phyloP scores from a whole-genome alignment of 164 flowering plant genomes.

The Annona squamosa region DNA sequence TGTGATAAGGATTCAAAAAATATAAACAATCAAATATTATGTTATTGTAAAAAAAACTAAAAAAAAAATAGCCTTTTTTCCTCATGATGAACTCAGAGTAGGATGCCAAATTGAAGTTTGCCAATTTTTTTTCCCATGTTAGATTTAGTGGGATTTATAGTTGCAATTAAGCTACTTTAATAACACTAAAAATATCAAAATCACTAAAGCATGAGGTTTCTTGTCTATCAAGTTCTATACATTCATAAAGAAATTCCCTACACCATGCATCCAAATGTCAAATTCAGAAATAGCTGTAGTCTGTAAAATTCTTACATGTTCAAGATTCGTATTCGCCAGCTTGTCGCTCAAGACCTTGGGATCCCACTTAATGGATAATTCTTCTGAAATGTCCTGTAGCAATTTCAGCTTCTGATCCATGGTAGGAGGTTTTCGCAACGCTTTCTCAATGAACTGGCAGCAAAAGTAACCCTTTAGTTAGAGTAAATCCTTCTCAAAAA shows the following conservation, averaged over 20 bases:
- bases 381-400: constrained; percentile 50
- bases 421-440: constrained; percentile 24
- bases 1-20: too few species aligned
- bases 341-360: constrained; percentile 43
- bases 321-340: constrained; percentile 24
- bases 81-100: too few species aligned
- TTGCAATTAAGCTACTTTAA: neutral
- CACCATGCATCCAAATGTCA: neutral
- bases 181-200: neutral
- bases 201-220: neutral
- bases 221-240: neutral
- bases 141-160: neutral
- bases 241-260: neutral
- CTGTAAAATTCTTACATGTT: constrained; percentile 25
- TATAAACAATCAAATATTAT: too few species aligned
- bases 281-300: neutral
- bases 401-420: constrained; percentile 55
- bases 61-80: too few species aligned
- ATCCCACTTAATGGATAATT: constrained; percentile 51
- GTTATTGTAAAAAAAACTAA: too few species aligned
- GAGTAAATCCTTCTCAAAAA: too few species aligned
- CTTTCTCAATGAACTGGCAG: constrained; percentile 8
- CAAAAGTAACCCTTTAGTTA: too few species aligned
- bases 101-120: too few species aligned
- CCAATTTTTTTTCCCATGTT: neutral